Conservation (phyloP, 768 basidiomycete species). For the Amanita molliuscula region DNA sequence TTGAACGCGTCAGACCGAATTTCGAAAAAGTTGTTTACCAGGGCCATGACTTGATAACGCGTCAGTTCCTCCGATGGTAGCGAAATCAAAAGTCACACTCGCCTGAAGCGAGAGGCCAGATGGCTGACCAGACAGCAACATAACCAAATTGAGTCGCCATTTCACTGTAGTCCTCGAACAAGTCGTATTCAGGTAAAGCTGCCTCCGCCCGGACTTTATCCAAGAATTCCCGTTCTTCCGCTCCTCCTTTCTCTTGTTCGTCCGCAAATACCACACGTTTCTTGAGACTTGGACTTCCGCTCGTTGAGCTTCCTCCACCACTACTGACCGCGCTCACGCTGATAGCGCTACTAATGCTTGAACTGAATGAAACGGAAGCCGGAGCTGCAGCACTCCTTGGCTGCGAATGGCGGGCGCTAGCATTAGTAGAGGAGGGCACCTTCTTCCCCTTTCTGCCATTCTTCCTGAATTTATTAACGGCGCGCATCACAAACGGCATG, state of each 20-base stretch:
- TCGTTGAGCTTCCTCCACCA: conserved; percentile 10
- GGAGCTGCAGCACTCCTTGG: conserved; percentile 10
- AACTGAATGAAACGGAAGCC: conserved; percentile 3
- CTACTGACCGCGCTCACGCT: neutral
- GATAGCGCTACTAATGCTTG: neutral
- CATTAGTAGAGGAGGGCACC: conserved; percentile 6
- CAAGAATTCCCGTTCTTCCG: conserved; percentile 72
- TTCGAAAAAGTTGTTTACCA: conserved; percentile 90
- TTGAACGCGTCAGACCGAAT: conserved; percentile 93
- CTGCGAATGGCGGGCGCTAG: neutral
- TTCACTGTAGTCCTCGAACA: conserved; percentile 87
- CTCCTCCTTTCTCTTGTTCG: conserved; percentile 41
- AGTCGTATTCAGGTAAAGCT: conserved; percentile 67
- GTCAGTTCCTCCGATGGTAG: neutral
- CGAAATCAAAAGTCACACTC: conserved; percentile 17
- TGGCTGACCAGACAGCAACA: conserved; percentile 83
- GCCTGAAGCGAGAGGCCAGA: conserved; percentile 89
- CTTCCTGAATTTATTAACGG: conserved; percentile 37
- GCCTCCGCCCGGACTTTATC: conserved; percentile 71
- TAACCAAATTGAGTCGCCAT: conserved; percentile 97
- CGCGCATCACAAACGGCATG: conserved; percentile 67
- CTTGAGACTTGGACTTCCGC: conserved; percentile 24
- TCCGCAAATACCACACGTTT: conserved; percentile 70
- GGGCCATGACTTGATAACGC: conserved; percentile 49
- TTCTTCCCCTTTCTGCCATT: conserved; percentile 23